These are phyloP conservation scores for Xylaria sp. DNA, from an alignment of 2,329 filamentous ascomycete genomes.

Conservation along the genomic window DNA sequence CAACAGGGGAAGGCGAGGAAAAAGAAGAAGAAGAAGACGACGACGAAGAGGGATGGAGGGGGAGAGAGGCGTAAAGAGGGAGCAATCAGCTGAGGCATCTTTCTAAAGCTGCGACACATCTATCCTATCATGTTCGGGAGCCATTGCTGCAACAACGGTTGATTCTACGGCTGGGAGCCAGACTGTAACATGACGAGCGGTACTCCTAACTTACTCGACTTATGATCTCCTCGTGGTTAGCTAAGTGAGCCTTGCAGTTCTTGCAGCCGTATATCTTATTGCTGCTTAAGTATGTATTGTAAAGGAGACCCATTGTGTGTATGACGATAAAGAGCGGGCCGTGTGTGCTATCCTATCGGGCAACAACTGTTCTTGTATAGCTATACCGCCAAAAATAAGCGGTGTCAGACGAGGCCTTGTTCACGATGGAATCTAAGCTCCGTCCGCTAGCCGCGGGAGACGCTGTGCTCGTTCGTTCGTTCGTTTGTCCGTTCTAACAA, in stretches of 20 bases:
- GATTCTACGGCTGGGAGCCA: background rate
- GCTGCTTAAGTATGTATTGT: slow-evolving; percentile 89
- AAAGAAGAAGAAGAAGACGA: too few relatives aligned
- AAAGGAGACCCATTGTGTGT: slow-evolving; percentile 77
- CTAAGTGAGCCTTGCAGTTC: slow-evolving; percentile 92
- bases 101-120: too few relatives aligned
- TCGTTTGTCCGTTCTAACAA: background rate
- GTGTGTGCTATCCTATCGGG: background rate
- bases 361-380: background rate
- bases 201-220: slow-evolving; percentile 69
- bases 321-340: background rate
- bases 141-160: background rate
- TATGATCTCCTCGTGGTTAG: slow-evolving; percentile 95
- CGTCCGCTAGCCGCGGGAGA: background rate
- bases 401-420: background rate
- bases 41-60: too few relatives aligned
- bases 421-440: background rate
- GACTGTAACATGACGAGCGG: background rate
- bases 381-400: background rate
- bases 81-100: too few relatives aligned
- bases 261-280: slow-evolving; percentile 92
- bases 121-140: too few relatives aligned
- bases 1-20: background rate
- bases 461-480: background rate
- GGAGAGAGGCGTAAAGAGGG: too few relatives aligned